Base-by-base conservation (phyloP, 1,284 basidiomycete species). In the Cryptococcus hybrid region DNA sequence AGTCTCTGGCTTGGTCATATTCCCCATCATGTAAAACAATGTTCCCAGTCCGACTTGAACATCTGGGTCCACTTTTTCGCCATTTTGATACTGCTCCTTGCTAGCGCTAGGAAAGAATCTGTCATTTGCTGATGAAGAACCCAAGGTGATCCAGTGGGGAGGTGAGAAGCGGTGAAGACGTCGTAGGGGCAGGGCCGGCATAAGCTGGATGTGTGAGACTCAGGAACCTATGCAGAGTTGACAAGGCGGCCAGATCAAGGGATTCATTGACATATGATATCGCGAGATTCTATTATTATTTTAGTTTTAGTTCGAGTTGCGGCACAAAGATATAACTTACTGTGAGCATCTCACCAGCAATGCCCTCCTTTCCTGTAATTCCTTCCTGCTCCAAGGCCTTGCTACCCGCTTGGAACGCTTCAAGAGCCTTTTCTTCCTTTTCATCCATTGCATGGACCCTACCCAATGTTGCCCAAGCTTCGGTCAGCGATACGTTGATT, bases 181-280 rank as follows among this genome's bases (percentile, higher is more conserved):
- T 42, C 11, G 35, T 34, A 36, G 45, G 37, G 11, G 34, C 30
- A 50, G 75, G 11, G 69, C 68, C 5, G 65, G 63, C 6, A 52
- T 84, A 80, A 1, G 80, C 78, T 0, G 94, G 93, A 76, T 90
- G 92, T 24, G 87, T 85, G 36, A 88, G 84, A 51, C 81, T 80
- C 47, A 99, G 82, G 88, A 93, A 98, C 51, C 88, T 87, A 58
- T 96, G 84, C 30, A 99, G 84, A 79, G 89, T 93, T 1, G 87
- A 81, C 69, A 97, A 86, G 1, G 95, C 90, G 1, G 88, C 92
- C 6, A 88, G 83, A 69, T 99, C 95, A 70, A 88, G 89, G 0
- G 87, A 87, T 80, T 99, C 96, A 73, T 99, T 99, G 48, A 94
- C 97, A 77, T 92, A 99, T 4, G 92, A 92, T 64, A 98, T 95